Evolutionary conservation across 257 asterid genomes (phyloP).

Genomic region (Solanum dulcamara): DNA sequence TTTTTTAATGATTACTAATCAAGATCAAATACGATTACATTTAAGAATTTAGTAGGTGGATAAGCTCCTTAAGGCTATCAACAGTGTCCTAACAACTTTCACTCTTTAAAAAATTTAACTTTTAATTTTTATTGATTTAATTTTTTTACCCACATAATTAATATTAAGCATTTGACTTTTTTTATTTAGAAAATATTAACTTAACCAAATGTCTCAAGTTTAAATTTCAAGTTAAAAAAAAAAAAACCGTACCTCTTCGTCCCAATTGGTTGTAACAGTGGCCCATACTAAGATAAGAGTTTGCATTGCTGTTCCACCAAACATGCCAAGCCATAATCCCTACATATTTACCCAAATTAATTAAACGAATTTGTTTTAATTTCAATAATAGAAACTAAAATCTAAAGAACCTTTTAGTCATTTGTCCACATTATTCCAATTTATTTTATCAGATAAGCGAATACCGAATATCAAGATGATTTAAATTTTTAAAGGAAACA

Average conservation of each 20-base stretch:
- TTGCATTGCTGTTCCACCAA: slow-evolving; percentile 23
- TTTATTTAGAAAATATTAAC: no score
- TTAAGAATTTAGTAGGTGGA: no score
- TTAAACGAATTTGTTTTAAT: background rate
- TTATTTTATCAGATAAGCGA: background rate
- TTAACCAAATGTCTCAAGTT: background rate
- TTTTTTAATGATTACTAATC: no score
- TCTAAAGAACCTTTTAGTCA: background rate
- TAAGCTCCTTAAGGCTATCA: no score
- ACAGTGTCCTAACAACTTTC: no score
- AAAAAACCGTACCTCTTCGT: slow-evolving; percentile 9
- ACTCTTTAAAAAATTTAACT: no score
- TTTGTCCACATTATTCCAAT: background rate
- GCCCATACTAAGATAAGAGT: slow-evolving; percentile 16
- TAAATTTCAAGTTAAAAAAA: background rate
- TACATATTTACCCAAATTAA: background rate
- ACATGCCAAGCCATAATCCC: slow-evolving; percentile 27
- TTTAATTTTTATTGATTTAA: no score
- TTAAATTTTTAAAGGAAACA: background rate
- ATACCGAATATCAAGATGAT: background rate
- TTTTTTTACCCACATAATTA: no score
- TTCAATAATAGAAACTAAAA: background rate
- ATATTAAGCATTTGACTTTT: background rate
- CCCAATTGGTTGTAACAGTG: slow-evolving; percentile 19
- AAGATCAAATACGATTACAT: no score